Base-by-base conservation (phyloP, 2,329 filamentous ascomycete species). In the Phialophora expanda region DNA sequence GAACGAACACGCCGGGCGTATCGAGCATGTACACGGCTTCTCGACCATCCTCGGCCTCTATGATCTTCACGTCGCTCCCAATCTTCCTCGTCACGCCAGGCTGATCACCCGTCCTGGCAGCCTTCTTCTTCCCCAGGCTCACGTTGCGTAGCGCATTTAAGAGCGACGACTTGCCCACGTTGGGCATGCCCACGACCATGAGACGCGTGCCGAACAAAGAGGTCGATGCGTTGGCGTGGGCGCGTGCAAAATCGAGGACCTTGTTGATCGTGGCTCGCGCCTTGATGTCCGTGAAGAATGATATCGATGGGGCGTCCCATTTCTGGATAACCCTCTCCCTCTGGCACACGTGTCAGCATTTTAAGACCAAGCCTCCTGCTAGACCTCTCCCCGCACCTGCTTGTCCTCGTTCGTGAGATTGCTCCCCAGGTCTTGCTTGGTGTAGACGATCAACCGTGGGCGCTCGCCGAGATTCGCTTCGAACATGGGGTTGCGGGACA, bases 151-250 rank as follows among this genome's bases (percentile, higher is more conserved):
- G 84, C 17, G 89, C 86, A 77, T 99, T 99, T 50, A 99, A 86
- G n/a, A 99, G 83, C 1, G 93, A 93, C 55, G 92, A 96, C 79
- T 99, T 99, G 41, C 95, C 95, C 0, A 97, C 92, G 75, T 99
- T 99, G 41, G 95, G 95, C 93, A 99, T 97, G 62, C 95, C 95
- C 14, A 98, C 93, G 0, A 98, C 87, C 77, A 99, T 86, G 64
- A 93, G 86, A 56, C 93, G 87, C 71, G 92, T 85, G n/a, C 93
- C 93, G 7, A 91, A 89, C n/a, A 98, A 80, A 26, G 62, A 70
- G 72, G 87, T 82, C 32, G 78, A 76, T 28, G 78, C 75, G n/a
- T 74, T 69, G 26, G 85, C 84, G 67, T 85, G 81, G 3, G 78
- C 74, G 65, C 83, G 84, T 62, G 88, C 80, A 63, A 81, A 80